phyloP scores from a whole-genome alignment of 2,329 filamentous ascomycete genomes.

The Aspergillus clavatus region DNA sequence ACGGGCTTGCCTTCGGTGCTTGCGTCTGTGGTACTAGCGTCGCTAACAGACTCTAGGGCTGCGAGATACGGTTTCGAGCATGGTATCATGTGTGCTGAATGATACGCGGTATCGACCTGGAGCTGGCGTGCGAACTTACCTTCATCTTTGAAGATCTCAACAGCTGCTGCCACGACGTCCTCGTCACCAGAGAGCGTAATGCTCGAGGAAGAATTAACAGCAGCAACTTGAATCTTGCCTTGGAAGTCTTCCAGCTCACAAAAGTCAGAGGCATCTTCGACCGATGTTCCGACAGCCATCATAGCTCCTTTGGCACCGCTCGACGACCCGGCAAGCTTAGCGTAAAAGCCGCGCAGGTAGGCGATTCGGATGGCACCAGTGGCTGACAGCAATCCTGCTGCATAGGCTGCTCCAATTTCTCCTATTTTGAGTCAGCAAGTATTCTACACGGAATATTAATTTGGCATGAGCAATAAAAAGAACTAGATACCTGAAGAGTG shows the following conservation, averaged over 20 bases:
- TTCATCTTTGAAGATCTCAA: too few relatives aligned
- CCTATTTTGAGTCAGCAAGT: too few relatives aligned
- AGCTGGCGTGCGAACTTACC: conserved; percentile 23
- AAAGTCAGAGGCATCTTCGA: too few relatives aligned
- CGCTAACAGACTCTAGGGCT: too few relatives aligned
- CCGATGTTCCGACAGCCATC: conserved; percentile 12
- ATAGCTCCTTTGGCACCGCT: conserved; percentile 7
- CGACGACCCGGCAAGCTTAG: too few relatives aligned
- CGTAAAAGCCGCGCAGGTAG: conserved; percentile 11
- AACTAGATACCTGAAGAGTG: too few relatives aligned
- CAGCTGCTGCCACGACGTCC: conserved; percentile 16
- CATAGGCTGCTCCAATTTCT: conserved; percentile 32
- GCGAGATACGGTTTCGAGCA: too few relatives aligned
- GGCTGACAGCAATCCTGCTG: conserved; percentile 7
- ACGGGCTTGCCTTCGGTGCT: too few relatives aligned
- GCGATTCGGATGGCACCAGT: background rate
- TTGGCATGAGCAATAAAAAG: too few relatives aligned
- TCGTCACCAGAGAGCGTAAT: conserved; percentile 21
- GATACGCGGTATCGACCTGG: conserved; percentile 27
- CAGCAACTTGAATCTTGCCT: conserved; percentile 20
- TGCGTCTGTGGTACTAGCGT: too few relatives aligned
- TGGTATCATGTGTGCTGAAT: conserved; percentile 32
- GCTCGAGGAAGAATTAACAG: conserved; percentile 23
- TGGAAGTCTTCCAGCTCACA: too few relatives aligned
- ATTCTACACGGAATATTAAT: too few relatives aligned